Evolutionary conservation across 164 flowering plant species (phyloP), one percentile per base, ranked within the genome.

Genomic region (Vitis rupestris): DNA sequence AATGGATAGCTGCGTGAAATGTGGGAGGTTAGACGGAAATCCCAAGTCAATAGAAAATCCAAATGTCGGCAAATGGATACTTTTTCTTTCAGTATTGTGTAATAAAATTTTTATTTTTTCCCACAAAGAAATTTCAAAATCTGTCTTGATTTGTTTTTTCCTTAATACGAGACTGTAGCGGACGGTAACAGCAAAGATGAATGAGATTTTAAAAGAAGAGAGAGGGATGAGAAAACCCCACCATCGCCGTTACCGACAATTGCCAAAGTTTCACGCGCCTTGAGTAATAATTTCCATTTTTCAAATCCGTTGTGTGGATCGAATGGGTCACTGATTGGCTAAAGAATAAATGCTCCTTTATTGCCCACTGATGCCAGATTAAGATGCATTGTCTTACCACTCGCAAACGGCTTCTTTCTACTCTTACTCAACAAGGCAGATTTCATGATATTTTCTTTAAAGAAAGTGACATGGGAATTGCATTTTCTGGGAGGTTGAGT

Each of bases 291-390:
- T 60, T 65, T 60, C 59, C 7, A 2, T 37, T 3, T 50, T 69
- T 59, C 27, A 50, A 59, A 57, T 30, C 69, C 54, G 60, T 69
- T 74, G 66, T 37, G 30, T 17, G 70, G 50, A 48, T 57, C 50
- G 12, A 68, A 66, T 19, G 17, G 4, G 65, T 17, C 30, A 15
- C 58, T 51, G 58, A 50, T 65, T 59, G 47, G 44, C 65, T 65
- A 59, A 50, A 54, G 68, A 64, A 68, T 64, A 14, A 72, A 57
- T 58, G 64, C 69, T 59, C 68, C 68, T 70, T 72, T 59, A 65
- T 30, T 72, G 70, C 64, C 44, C 7, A 37, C 44, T 37, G 44
- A 3, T 37, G 44, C 44, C 17, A n/a, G 1, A 55, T 15, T n/a
- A 17, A 55, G 2, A 13, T 14, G 1, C 19, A 13, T 55, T n/a